phyloP scores from a whole-genome alignment of 1,284 basidiomycete species.

The Thelephora terrestris region DNA sequence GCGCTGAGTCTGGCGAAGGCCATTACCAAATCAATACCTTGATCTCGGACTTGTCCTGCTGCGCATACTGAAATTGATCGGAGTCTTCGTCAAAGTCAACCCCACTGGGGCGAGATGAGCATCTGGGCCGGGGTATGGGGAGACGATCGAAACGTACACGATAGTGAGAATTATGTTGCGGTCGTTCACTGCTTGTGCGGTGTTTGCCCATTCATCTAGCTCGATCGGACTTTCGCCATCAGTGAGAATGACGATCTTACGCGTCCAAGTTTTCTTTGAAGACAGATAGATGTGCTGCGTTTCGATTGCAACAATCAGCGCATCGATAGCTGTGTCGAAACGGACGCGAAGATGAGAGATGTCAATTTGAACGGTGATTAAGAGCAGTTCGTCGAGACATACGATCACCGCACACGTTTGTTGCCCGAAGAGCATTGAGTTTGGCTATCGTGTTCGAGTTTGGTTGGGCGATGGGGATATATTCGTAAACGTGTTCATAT shows the following conservation, averaged over 20 bases:
- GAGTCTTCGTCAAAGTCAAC: constrained; percentile 75
- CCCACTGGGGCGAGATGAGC: constrained; percentile 38
- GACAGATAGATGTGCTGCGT: constrained; percentile 55
- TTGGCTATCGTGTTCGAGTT: constrained; percentile 68
- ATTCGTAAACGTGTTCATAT: constrained; percentile 72
- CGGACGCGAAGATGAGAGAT: background rate
- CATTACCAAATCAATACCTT: constrained; percentile 41
- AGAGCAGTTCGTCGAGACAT: constrained; percentile 20
- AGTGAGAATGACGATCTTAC: constrained; percentile 72
- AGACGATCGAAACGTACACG: constrained; percentile 36
- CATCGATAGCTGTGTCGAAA: constrained; percentile 62
- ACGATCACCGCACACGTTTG: constrained; percentile 60
- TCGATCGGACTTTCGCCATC: constrained; percentile 70
- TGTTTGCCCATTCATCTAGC: constrained; percentile 64
- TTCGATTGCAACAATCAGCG: constrained; percentile 77
- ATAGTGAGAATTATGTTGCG: constrained; percentile 52
- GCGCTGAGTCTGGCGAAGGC: background rate
- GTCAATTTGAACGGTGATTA: background rate
- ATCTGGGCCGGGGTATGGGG: background rate
- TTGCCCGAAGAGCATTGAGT: constrained; percentile 55
- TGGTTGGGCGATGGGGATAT: constrained; percentile 71
- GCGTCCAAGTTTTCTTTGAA: constrained; percentile 69
- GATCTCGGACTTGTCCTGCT: constrained; percentile 57
- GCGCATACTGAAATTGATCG: constrained; percentile 41
- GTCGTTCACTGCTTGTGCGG: constrained; percentile 56